Percentiles rank a stretch among this genome's conserved stretches.
phyloP scores from a whole-genome alignment of 768 basidiomycete genomes.

The Sporobolomyces roseus region DNA sequence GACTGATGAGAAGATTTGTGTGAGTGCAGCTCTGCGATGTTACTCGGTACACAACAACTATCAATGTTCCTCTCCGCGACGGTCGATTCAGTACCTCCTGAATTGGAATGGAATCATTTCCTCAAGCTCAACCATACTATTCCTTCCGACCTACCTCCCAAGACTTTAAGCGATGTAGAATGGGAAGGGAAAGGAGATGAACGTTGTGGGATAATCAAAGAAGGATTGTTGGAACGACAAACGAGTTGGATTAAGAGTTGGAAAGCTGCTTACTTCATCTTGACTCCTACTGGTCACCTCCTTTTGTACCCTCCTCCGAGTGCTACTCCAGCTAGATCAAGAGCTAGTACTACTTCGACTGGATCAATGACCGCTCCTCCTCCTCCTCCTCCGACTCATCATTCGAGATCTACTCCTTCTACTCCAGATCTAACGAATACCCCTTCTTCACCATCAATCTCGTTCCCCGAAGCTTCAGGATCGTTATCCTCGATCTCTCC shows the following conservation, averaged over 20 bases:
- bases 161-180: background rate
- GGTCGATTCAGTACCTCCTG: constrained; percentile 32
- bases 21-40: constrained; percentile 22
- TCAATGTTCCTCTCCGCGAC: constrained; percentile 39
- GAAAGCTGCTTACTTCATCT: constrained; percentile 38
- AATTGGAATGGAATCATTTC: constrained; percentile 39
- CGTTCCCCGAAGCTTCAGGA: background rate
- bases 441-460: background rate
- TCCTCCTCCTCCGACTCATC: constrained; percentile 9
- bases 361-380: too few species aligned
- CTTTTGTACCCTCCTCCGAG: constrained; percentile 28
- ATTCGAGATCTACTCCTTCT: background rate
- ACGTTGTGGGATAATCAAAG: constrained; percentile 16
- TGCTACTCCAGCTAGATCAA: too few species aligned
- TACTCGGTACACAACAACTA: constrained; percentile 32
- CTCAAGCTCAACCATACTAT: constrained; percentile 32
- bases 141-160: background rate
- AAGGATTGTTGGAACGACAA: constrained; percentile 38
- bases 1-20: background rate
- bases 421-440: background rate
- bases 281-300: constrained; percentile 36
- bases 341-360: too few species aligned
- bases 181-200: constrained; percentile 23
- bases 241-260: constrained; percentile 31
- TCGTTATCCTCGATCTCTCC: constrained; percentile 4